These are phyloP conservation scores for Hericium rajendrae DNA, from an alignment of 768 basidiomycete genomes.

Conservation along the genomic window DNA sequence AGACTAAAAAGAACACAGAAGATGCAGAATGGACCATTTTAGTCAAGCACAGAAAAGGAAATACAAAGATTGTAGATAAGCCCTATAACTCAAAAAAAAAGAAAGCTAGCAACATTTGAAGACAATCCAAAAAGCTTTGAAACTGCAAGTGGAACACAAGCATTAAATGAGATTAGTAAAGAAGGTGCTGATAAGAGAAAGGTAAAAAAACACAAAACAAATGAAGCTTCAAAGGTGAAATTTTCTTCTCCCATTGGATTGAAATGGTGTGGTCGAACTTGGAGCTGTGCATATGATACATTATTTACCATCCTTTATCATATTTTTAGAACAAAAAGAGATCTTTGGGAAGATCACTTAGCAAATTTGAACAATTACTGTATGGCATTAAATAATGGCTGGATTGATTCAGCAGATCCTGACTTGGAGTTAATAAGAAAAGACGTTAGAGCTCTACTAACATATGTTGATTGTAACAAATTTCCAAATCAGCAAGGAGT, in stretches of 20 bases:
- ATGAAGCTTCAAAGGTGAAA: neutral
- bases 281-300: conserved; percentile 8
- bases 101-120: neutral
- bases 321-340: neutral
- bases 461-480: neutral
- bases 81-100: neutral
- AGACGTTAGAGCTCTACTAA: neutral
- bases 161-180: neutral
- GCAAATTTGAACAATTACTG: neutral
- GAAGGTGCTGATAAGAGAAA: neutral
- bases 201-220: neutral
- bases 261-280: neutral
- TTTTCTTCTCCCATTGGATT: neutral
- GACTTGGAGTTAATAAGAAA: neutral
- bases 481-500: neutral
- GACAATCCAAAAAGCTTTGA: neutral
- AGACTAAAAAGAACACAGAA: neutral
- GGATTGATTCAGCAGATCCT: neutral
- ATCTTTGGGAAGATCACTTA: neutral
- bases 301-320: neutral
- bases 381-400: neutral
- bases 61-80: neutral
- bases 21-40: neutral
- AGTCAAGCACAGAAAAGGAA: neutral
- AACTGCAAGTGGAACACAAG: neutral